phyloP scores from a whole-genome alignment of 2,329 filamentous ascomycete genomes.

The Knufia fluminis region DNA sequence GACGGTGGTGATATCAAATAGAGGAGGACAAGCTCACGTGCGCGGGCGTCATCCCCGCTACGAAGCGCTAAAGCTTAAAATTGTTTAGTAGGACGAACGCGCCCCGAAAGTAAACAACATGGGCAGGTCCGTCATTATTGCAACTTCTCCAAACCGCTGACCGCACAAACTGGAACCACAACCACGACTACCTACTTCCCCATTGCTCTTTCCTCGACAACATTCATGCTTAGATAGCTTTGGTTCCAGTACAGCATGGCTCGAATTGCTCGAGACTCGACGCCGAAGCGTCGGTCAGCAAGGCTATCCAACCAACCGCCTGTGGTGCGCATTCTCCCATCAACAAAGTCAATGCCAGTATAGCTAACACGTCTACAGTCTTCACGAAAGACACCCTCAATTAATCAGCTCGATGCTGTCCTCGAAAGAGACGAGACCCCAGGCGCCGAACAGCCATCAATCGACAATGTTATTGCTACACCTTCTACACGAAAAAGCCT shows the following conservation, averaged over 20 bases:
- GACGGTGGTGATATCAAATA: no score
- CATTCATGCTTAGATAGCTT: neutral
- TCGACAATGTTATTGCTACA: conserved; percentile 27
- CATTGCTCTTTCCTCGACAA: neutral
- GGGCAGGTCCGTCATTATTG: no score
- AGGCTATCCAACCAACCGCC: neutral
- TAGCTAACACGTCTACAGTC: conserved; percentile 5
- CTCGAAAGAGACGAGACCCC: conserved; percentile 39
- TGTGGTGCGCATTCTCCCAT: neutral
- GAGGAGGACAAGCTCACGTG: no score
- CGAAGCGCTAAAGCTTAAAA: no score
- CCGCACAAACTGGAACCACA: no score
- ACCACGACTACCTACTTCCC: no score
- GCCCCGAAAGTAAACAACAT: no score
- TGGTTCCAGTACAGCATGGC: neutral
- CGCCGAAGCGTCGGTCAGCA: conserved; percentile 8
- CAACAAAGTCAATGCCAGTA: neutral
- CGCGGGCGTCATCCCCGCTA: no score
- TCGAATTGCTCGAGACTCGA: conserved; percentile 9
- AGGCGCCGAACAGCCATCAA: conserved; percentile 23
- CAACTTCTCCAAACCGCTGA: no score
- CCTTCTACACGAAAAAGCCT: conserved; percentile 26
- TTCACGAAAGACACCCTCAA: conserved; percentile 19
- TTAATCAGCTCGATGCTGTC: conserved; percentile 34
- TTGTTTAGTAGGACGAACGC: no score